Conservation (phyloP, 805 yeast species). For the Candida pseudofarinosa region DNA sequence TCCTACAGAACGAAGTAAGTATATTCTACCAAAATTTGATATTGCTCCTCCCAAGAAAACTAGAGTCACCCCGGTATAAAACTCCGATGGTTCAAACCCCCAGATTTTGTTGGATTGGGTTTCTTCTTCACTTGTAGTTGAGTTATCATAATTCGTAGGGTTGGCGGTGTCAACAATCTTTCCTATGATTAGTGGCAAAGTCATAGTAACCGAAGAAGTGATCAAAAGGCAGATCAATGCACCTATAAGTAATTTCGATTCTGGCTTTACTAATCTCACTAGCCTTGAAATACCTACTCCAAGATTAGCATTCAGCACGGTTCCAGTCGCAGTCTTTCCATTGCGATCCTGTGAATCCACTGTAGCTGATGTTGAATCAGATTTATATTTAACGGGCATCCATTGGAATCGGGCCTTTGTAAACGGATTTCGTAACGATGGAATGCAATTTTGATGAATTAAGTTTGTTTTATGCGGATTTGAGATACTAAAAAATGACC, state of each 20-base stretch:
- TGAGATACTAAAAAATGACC: not conserved
- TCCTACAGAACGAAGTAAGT: slow-evolving; percentile 72
- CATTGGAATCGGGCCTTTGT: not conserved
- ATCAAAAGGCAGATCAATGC: slow-evolving; percentile 64
- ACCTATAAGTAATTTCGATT: slow-evolving; percentile 47
- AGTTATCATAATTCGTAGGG: slow-evolving; percentile 44
- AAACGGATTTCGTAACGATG: not conserved
- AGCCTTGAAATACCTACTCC: slow-evolving; percentile 6
- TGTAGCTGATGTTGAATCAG: not conserved
- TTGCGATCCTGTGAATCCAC: not conserved
- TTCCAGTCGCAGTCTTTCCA: not conserved
- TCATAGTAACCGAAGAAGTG: slow-evolving; percentile 77
- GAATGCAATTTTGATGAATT: not conserved
- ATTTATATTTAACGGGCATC: not conserved
- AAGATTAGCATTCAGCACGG: not conserved
- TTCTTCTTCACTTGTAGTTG: not conserved
- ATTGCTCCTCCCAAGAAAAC: slow-evolving; percentile 69
- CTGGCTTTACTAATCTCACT: slow-evolving; percentile 29
- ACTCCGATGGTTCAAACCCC: slow-evolving; percentile 61
- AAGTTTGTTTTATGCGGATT: not conserved
- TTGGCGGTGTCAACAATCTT: slow-evolving; percentile 74
- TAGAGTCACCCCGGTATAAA: slow-evolving; percentile 57
- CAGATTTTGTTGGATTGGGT: slow-evolving; percentile 18
- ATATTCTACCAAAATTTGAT: slow-evolving; percentile 79
- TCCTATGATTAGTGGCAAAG: slow-evolving; percentile 80